A percentile compares a stretch with the other conserved stretches of the same genome.
phyloP scores from a whole-genome alignment of 2,329 filamentous ascomycete species.

The Fusarium incarnatum region DNA sequence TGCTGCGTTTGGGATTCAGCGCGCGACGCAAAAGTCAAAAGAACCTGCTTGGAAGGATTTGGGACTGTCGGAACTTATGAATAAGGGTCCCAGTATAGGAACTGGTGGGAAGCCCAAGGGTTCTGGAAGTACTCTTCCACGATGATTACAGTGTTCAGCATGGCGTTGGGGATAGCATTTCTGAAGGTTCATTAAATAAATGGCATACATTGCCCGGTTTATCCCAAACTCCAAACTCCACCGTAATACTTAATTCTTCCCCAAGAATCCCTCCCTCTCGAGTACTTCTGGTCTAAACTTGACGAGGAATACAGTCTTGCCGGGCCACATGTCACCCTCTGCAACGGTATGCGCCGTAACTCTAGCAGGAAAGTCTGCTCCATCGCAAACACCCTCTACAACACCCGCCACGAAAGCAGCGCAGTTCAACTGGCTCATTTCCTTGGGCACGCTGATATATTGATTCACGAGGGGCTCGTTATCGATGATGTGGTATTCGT shows the following conservation, averaged over 20 bases:
- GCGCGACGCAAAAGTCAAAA: conserved; percentile 77
- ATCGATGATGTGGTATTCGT: conserved; percentile 99
- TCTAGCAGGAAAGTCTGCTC: conserved; percentile 86
- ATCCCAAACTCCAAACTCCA: conserved; percentile 38
- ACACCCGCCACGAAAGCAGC: conserved; percentile 95
- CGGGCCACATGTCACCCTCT: conserved; percentile 89
- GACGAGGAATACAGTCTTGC: conserved; percentile 94
- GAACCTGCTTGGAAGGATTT: conserved; percentile 85
- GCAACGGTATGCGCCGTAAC: conserved; percentile 88
- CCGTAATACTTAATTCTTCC: conserved; percentile 59
- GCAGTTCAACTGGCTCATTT: conserved; percentile 97
- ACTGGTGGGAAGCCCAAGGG: conserved; percentile 40
- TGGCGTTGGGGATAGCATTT: conserved; percentile 28
- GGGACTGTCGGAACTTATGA: conserved; percentile 77
- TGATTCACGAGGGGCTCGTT: conserved; percentile 97
- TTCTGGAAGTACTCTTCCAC: conserved; percentile 33
- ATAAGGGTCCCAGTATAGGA: conserved; percentile 62
- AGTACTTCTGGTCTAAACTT: conserved; percentile 92
- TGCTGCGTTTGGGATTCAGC: conserved; percentile 86
- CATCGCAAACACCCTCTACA: conserved; percentile 95
- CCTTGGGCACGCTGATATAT: conserved; percentile 91
- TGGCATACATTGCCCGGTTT: conserved; percentile 20
- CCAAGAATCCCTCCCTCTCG: conserved; percentile 87
- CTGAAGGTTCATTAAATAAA: conserved; percentile 18
- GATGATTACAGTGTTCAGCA: background rate